These are phyloP conservation scores for Daldinia bambusicola DNA, from an alignment of 495 filamentous ascomycete genomes.

Conservation along the genomic window DNA sequence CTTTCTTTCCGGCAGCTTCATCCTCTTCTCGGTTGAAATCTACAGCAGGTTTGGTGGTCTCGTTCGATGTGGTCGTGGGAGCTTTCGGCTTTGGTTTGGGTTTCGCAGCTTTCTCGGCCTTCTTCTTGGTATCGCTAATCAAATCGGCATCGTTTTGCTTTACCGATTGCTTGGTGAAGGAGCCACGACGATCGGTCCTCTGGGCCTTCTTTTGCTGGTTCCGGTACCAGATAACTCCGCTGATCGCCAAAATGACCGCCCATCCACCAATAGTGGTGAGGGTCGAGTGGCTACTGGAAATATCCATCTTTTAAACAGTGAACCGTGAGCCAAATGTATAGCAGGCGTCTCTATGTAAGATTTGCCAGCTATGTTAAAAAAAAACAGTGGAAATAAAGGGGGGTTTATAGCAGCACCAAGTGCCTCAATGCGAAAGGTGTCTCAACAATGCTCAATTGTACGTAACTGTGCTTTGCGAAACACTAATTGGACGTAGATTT, in stretches of 20 bases:
- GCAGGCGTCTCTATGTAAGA: constrained; percentile 10
- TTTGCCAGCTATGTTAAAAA: constrained; percentile 13
- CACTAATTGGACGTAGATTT: constrained; percentile 20
- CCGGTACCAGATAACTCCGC: constrained; percentile 50
- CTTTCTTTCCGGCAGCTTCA: constrained; percentile 61
- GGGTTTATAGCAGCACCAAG: constrained; percentile 31
- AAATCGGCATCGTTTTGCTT: constrained; percentile 48
- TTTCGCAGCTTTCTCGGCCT: constrained; percentile 45
- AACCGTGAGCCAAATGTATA: constrained; percentile 29
- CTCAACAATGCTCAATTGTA: constrained; percentile 18
- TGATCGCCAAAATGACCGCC: constrained; percentile 65
- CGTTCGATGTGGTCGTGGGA: constrained; percentile 31
- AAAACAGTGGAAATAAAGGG: constrained; percentile 9
- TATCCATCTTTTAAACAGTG: constrained; percentile 48
- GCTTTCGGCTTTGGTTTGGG: constrained; percentile 47
- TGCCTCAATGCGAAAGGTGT: constrained; percentile 30
- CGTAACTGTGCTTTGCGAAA: constrained; percentile 23
- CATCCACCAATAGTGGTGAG: constrained; percentile 63
- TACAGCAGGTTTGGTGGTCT: constrained; percentile 23
- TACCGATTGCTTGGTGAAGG: constrained; percentile 47
- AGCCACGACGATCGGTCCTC: constrained; percentile 46
- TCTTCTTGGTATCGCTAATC: constrained; percentile 44
- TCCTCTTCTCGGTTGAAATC: constrained; percentile 43
- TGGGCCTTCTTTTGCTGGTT: constrained; percentile 53
- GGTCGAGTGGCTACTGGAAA: constrained; percentile 46